These are phyloP conservation scores for Teratosphaeria viscida DNA, from an alignment of 2,329 filamentous ascomycete genomes.

Conservation along the genomic window DNA sequence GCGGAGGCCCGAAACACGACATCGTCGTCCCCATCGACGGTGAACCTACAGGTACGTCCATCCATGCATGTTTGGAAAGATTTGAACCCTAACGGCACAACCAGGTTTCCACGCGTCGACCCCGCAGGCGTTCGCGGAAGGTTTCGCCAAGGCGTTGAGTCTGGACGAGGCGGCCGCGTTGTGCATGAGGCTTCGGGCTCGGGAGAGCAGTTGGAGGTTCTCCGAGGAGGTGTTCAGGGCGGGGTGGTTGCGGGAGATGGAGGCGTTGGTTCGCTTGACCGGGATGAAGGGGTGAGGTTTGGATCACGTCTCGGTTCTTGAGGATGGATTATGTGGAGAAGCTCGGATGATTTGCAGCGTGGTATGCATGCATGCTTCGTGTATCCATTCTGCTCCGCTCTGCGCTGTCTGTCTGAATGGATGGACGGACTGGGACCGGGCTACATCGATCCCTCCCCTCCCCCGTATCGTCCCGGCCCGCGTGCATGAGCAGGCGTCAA, in stretches of 20 bases:
- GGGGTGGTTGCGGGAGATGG: slow-evolving; percentile 68
- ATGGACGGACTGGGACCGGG: no score
- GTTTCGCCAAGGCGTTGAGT: slow-evolving; percentile 65
- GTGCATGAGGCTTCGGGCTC: slow-evolving; percentile 63
- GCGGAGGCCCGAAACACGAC: slow-evolving; percentile 83
- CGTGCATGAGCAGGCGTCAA: no score
- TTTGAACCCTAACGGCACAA: no score
- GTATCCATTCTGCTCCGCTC: no score
- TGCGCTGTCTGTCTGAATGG: no score
- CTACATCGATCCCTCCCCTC: no score
- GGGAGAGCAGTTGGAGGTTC: slow-evolving; percentile 71
- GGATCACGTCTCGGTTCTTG: not conserved
- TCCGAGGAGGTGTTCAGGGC: slow-evolving; percentile 75
- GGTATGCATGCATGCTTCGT: no score
- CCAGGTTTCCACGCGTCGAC: slow-evolving; percentile 77
- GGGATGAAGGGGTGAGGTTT: not conserved
- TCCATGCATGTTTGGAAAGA: no score
- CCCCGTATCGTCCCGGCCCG: no score
- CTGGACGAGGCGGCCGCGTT: slow-evolving; percentile 55
- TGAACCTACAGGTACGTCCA: slow-evolving; percentile 56
- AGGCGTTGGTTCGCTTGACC: slow-evolving; percentile 49
- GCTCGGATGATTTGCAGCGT: not conserved
- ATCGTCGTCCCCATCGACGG: slow-evolving; percentile 79
- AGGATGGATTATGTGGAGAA: not conserved
- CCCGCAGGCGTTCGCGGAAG: slow-evolving; percentile 65